Evolutionary conservation across 179 eudicot species (phyloP), one percentile per base, ranked within the genome.

Genomic region (Spergularia azorica): DNA sequence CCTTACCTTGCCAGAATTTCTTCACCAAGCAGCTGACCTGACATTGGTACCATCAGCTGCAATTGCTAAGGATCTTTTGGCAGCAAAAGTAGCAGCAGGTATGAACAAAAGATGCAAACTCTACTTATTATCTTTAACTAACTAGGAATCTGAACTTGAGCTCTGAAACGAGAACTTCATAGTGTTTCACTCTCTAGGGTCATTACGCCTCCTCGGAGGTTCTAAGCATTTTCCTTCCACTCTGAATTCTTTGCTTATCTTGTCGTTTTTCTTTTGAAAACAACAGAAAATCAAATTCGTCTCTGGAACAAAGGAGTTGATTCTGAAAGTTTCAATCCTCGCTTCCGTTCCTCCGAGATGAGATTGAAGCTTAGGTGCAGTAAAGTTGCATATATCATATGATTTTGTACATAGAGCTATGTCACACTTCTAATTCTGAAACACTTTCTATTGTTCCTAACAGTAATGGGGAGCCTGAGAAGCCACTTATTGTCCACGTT

Each of bases 221-320:
- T 54, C 13, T 6, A 36, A 48, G 16, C 46, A 36, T 63, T 66
- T 21, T 46, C 14, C 14, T 13, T 9, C 20, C 50, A 9, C 7
- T 6, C 51, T 14, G 9, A 21, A 73, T 56, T 68, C 65, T 32
- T 73, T 77, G 39, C 43, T 55, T 43, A 50, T 73, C 57, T 62
- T 32, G 4, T 75, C 20, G 32, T 58, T 67, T 78, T 70, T 6
- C 13, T 61, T 80, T 13, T 12, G 43, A 48, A 67, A 56, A 17
- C 51, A 9, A 78, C 85, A 95, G 97, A 90, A 41, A 91, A 93
- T 79, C 82, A 63, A 73, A 95, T 95, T 62, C 94, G 97, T 69
- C 90, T 93, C 20, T 95, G 99, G 99, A 95, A 91, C 78, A 95
- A 95, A 84, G 99, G 98, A 71, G 99, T 95, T 62, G 99, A 95